phyloP scores from a whole-genome alignment of 441 rosid genomes.

The Kokia cookei region DNA sequence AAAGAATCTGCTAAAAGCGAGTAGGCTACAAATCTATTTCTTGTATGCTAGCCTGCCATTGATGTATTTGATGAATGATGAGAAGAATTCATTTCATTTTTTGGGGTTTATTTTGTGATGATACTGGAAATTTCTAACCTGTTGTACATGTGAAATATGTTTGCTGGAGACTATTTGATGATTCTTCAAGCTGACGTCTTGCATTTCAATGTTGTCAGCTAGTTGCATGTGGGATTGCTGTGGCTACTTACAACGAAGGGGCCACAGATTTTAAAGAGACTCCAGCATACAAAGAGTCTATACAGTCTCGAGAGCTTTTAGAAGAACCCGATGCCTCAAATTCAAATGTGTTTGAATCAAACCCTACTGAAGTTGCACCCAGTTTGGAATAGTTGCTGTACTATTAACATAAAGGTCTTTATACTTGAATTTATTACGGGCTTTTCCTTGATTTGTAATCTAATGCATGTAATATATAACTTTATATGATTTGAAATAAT shows the following conservation, averaged over 20 bases:
- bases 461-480: too few relatives aligned
- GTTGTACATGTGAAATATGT: not conserved
- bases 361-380: slow-evolving; percentile 82
- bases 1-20: not conserved
- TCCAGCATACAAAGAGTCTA: slow-evolving; percentile 66
- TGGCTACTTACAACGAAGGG: slow-evolving; percentile 73
- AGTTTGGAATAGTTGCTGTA: slow-evolving; percentile 54
- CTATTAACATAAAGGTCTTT: not conserved
- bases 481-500: not conserved
- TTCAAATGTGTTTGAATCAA: slow-evolving; percentile 76
- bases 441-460: not conserved
- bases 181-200: not conserved
- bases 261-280: slow-evolving; percentile 80
- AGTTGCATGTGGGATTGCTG: slow-evolving; percentile 73
- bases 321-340: slow-evolving; percentile 73
- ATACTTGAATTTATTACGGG: not conserved
- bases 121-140: not conserved
- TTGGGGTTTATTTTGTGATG: not conserved
- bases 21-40: not conserved
- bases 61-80: not conserved
- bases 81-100: not conserved
- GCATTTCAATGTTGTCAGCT: slow-evolving; percentile 28
- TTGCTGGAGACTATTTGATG: not conserved
- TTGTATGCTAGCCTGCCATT: not conserved
- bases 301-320: slow-evolving; percentile 59